A percentile compares a stretch with the other conserved stretches of the same genome.
These are phyloP conservation scores for Penicillium waksmanii DNA, from an alignment of 495 filamentous ascomycete genomes.

Conservation along the genomic window DNA sequence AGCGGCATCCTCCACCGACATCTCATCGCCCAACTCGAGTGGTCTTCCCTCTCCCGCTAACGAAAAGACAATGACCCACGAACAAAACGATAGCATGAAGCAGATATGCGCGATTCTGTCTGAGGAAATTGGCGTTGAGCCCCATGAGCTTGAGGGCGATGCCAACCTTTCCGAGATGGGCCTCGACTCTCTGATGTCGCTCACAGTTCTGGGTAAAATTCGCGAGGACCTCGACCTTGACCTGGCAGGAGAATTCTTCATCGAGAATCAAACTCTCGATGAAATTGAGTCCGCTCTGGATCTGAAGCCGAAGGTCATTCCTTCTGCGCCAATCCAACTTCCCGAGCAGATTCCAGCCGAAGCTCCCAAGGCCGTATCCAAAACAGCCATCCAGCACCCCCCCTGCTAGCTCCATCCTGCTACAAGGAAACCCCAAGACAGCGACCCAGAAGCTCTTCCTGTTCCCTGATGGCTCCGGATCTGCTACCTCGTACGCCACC, in stretches of 20 bases:
- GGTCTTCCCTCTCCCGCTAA: conserved; percentile 37
- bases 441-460: conserved; percentile 50
- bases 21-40: conserved; percentile 41
- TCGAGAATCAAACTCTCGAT: conserved; percentile 62
- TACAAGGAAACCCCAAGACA: conserved; percentile 52
- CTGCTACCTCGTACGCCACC: conserved; percentile 63
- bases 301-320: conserved; percentile 38
- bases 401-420: conserved; percentile 52
- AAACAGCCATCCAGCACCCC: conserved; percentile 37
- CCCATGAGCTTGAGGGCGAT: conserved; percentile 59
- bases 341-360: conserved; percentile 24
- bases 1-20: conserved; percentile 33
- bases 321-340: conserved; percentile 27
- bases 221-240: conserved; percentile 58
- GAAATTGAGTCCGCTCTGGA: conserved; percentile 53
- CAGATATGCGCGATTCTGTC: conserved; percentile 62
- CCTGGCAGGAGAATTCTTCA: conserved; percentile 60
- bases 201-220: conserved; percentile 53
- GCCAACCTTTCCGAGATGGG: conserved; percentile 52
- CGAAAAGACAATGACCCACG: conserved; percentile 38
- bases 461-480: conserved; percentile 55
- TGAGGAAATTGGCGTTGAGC: conserved; percentile 67
- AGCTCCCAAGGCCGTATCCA: conserved; percentile 20
- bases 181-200: conserved; percentile 57
- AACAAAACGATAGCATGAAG: conserved; percentile 52